Conservation (phyloP, 768 basidiomycete species). For the Rossbeevera mucosa region DNA sequence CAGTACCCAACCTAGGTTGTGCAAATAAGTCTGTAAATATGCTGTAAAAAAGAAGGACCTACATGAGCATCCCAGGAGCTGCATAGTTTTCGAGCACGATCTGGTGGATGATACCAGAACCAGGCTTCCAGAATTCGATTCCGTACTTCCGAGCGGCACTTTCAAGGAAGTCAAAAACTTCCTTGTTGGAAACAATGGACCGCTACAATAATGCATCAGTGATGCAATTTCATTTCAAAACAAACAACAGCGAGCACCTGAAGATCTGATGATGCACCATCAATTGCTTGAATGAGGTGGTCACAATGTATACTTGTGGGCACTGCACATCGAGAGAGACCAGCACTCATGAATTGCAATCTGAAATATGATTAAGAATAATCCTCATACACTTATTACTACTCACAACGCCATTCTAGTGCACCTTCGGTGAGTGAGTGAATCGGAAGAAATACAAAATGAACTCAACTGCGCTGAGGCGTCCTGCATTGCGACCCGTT, state of each 20-base stretch:
- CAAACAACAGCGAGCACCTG: slow-evolving; percentile 47
- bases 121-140: slow-evolving; percentile 97
- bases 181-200: slow-evolving; percentile 84
- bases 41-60: slow-evolving; percentile 20
- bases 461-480: slow-evolving; percentile 77
- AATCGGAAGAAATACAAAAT: neutral
- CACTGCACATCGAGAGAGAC: slow-evolving; percentile 76
- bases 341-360: slow-evolving; percentile 97
- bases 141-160: slow-evolving; percentile 88
- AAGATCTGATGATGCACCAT: slow-evolving; percentile 83
- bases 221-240: neutral
- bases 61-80: slow-evolving; percentile 93
- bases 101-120: slow-evolving; percentile 90
- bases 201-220: slow-evolving; percentile 40
- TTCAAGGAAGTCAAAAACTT: slow-evolving; percentile 96
- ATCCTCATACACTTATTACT: neutral
- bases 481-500: slow-evolving; percentile 98
- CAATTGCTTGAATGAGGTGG: slow-evolving; percentile 92
- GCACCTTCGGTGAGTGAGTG: slow-evolving; percentile 14
- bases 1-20: slow-evolving; percentile 68
- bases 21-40: slow-evolving; percentile 3
- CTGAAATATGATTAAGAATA: slow-evolving; percentile 34
- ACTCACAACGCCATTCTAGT: slow-evolving; percentile 78
- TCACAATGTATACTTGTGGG: slow-evolving; percentile 95
- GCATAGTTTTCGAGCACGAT: slow-evolving; percentile 98